Conservation (phyloP, 2,329 filamentous ascomycete species). For the Aspergillus brasiliensis region DNA sequence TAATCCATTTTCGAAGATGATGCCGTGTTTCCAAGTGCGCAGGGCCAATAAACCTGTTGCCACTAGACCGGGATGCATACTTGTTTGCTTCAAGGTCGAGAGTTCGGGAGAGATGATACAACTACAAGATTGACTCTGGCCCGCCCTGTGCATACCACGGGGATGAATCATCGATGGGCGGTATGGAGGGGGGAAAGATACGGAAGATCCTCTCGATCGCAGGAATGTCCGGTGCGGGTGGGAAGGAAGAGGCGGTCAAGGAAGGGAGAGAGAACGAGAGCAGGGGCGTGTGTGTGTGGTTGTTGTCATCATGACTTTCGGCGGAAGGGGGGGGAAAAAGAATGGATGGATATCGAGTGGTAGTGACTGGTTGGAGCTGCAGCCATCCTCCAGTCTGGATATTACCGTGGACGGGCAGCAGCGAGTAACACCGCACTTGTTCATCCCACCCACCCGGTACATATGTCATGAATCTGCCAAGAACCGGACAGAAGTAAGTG, state of each 20-base stretch:
- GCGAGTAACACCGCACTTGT: neutral
- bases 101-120: neutral
- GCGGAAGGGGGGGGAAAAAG: conserved; percentile 1
- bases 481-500: neutral
- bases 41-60: conserved; percentile 7
- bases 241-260: conserved; percentile 24
- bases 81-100: neutral
- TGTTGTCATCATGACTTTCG: conserved; percentile 23
- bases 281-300: no score
- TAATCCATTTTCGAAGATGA: neutral
- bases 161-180: conserved; percentile 3
- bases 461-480: neutral
- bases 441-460: neutral
- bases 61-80: conserved; percentile 11
- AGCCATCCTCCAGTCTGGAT: neutral
- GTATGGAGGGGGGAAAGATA: neutral
- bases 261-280: conserved; percentile 11
- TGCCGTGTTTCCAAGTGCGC: neutral
- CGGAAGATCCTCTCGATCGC: neutral
- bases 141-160: neutral
- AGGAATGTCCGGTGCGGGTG: neutral
- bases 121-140: neutral
- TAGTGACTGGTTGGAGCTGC: neutral
- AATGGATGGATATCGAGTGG: no score
- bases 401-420: no score